Percentiles rank a stretch among this genome's conserved stretches.
These are phyloP conservation scores for Pleurotus tuoliensis DNA, from an alignment of 768 basidiomycete genomes.

Conservation along the genomic window DNA sequence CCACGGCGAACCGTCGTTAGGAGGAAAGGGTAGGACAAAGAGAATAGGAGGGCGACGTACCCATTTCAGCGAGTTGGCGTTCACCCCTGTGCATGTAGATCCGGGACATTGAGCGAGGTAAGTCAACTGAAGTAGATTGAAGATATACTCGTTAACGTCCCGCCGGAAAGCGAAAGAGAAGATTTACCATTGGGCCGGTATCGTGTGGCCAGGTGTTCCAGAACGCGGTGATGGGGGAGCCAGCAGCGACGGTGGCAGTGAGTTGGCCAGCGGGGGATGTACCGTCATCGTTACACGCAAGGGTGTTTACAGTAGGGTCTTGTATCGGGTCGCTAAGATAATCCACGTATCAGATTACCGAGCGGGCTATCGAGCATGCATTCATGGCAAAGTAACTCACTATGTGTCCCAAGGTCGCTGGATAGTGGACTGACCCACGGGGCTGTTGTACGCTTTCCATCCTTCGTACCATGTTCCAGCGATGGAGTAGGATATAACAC, in stretches of 20 bases:
- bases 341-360: too few species aligned
- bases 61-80: conserved; percentile 29
- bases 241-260: conserved; percentile 30
- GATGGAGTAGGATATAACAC: conserved; percentile 37
- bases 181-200: conserved; percentile 25
- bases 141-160: too few species aligned
- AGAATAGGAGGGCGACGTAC: neutral
- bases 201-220: conserved; percentile 38
- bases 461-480: conserved; percentile 35
- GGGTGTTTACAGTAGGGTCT: too few species aligned
- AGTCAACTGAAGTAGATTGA: too few species aligned
- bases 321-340: too few species aligned
- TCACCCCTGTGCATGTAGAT: conserved; percentile 24
- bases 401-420: conserved; percentile 41
- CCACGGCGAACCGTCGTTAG: too few species aligned
- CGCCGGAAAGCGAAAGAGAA: too few species aligned
- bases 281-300: conserved; percentile 31
- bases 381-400: conserved; percentile 15
- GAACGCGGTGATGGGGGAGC: conserved; percentile 28
- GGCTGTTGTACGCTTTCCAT: conserved; percentile 38
- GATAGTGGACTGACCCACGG: conserved; percentile 37
- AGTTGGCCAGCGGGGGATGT: conserved; percentile 25
- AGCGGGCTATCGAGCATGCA: too few species aligned
- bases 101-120: conserved; percentile 33
- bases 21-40: too few species aligned